Percentiles rank a stretch among this genome's conserved stretches.
These are phyloP conservation scores for Macrophomina tecta DNA, from an alignment of 2,329 filamentous ascomycete species.

Conservation along the genomic window DNA sequence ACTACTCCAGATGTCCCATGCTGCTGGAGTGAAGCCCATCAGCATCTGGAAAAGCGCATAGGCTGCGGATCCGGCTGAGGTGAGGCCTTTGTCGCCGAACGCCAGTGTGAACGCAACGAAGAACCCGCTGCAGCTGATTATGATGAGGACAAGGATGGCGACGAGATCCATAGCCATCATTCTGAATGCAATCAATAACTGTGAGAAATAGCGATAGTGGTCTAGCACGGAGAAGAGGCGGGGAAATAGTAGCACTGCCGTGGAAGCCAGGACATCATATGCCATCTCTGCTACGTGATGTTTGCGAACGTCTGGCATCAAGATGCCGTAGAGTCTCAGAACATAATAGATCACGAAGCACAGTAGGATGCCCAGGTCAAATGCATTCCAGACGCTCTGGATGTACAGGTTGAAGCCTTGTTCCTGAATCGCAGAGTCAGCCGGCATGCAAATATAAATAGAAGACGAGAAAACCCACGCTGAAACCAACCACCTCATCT, in stretches of 20 bases:
- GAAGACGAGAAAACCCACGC: slow-evolving; percentile 50
- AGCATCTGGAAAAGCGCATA: slow-evolving; percentile 92
- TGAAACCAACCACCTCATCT: slow-evolving; percentile 94
- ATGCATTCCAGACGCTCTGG: slow-evolving; percentile 97
- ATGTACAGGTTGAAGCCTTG: slow-evolving; percentile 96
- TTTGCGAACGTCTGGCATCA: slow-evolving; percentile 73
- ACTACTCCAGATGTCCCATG: slow-evolving; percentile 85
- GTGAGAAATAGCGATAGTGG: slow-evolving; percentile 95
- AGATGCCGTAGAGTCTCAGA: slow-evolving; percentile 84
- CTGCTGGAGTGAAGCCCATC: slow-evolving; percentile 94
- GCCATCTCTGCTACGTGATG: slow-evolving; percentile 80
- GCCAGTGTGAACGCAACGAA: slow-evolving; percentile 93
- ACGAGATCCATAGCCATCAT: slow-evolving; percentile 91
- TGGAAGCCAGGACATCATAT: slow-evolving; percentile 92
- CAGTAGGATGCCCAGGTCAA: slow-evolving; percentile 87
- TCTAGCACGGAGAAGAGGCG: slow-evolving; percentile 92
- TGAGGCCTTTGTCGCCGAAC: slow-evolving; percentile 69
- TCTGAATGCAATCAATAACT: slow-evolving; percentile 89
- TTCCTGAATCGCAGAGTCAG: neutral
- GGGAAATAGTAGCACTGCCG: slow-evolving; percentile 86
- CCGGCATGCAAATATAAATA: neutral
- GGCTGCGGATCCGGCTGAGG: slow-evolving; percentile 73
- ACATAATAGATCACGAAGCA: slow-evolving; percentile 89
- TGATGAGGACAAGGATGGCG: slow-evolving; percentile 81
- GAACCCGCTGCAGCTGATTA: slow-evolving; percentile 91